Evolutionary conservation across 768 basidiomycete genomes (phyloP).

Genomic region (Ramaria rubella): DNA sequence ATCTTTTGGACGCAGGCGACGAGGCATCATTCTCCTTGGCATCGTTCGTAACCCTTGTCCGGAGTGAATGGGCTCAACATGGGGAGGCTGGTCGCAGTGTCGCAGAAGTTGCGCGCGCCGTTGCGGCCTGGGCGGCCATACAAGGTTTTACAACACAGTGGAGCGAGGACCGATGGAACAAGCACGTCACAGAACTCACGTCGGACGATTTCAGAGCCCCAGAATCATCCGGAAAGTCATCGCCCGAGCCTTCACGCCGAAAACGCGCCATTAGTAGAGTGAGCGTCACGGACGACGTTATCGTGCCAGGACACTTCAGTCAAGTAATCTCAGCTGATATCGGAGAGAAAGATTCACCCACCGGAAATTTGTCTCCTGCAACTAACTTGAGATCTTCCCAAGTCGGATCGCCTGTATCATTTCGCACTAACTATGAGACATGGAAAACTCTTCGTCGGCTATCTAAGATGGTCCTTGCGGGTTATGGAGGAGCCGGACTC

Average conservation of each 20-base stretch:
- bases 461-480: slow-evolving; percentile 77
- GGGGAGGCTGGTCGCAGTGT: slow-evolving; percentile 59
- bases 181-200: slow-evolving; percentile 57
- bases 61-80: slow-evolving; percentile 63
- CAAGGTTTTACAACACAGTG: slow-evolving; percentile 78
- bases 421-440: slow-evolving; percentile 40
- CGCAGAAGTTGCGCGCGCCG: slow-evolving; percentile 58
- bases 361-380: slow-evolving; percentile 23
- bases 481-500: slow-evolving; percentile 76
- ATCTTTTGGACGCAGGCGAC: slow-evolving; percentile 66
- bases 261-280: slow-evolving; percentile 40
- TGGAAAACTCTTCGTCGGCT: slow-evolving; percentile 68
- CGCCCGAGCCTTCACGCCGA: slow-evolving; percentile 2
- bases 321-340: slow-evolving; percentile 80
- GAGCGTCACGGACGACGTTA: slow-evolving; percentile 66
- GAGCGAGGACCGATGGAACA: slow-evolving; percentile 68
- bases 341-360: slow-evolving; percentile 43
- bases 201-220: slow-evolving; percentile 35
- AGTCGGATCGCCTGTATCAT: slow-evolving; percentile 14
- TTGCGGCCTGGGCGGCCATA: slow-evolving; percentile 74
- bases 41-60: slow-evolving; percentile 75
- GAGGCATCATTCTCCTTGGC: slow-evolving; percentile 78
- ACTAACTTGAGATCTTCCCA: slow-evolving; percentile 9
- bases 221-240: slow-evolving; percentile 19
- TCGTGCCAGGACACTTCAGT: slow-evolving; percentile 44